Evolutionary conservation across 768 basidiomycete species (phyloP), one percentile per base, ranked within the genome.

Genomic region (Naematelia encephala): DNA sequence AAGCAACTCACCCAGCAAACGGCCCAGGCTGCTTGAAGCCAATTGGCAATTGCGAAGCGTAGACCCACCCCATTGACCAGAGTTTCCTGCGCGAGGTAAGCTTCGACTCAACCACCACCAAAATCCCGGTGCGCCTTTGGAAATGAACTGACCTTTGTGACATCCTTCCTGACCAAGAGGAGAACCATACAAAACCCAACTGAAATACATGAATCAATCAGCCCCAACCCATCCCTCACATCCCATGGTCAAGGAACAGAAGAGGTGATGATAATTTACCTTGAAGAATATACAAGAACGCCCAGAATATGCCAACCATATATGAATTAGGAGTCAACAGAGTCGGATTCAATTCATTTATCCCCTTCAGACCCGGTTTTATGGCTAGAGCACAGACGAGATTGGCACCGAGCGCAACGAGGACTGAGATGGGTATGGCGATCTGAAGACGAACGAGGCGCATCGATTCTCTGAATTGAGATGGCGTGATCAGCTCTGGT

Each of bases 111-210:
- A n/a, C n/a, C n/a, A n/a, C n/a, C n/a, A n/a, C n/a, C n/a, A n/a
- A n/a, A n/a, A n/a, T 27, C 21, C 50, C 13, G 46, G 23, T 48
- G 16, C 34, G 16, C 34, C 8, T 12, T 52, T 34, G 51, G 8
- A 3, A 10, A 16, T 39, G 21, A 14, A 34, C 80, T 47, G 57
- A 85, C 89, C 81, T 91, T 92, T 3, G 91, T 94, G 71, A 91
- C 89, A 0, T 84, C 80, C 61, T 85, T 89, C 44, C 82, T 81
- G 0, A 86, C 85, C 0, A 87, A 65, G 0, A 91, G 83, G 3
- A 97, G 82, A 16, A 91, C 78, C 12, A 90, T 61, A 62, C 91
- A 93, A 72, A 92, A 92, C 0, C 88, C 91, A 49, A 96, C 81
- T 77, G 88, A n/a, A n/a, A n/a, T n/a, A n/a, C n/a, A n/a, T n/a